Percentiles rank a stretch among this genome's conserved stretches.
Conservation (phyloP, 2,329 filamentous ascomycete species). For the Akanthomyces dipterigenus region DNA sequence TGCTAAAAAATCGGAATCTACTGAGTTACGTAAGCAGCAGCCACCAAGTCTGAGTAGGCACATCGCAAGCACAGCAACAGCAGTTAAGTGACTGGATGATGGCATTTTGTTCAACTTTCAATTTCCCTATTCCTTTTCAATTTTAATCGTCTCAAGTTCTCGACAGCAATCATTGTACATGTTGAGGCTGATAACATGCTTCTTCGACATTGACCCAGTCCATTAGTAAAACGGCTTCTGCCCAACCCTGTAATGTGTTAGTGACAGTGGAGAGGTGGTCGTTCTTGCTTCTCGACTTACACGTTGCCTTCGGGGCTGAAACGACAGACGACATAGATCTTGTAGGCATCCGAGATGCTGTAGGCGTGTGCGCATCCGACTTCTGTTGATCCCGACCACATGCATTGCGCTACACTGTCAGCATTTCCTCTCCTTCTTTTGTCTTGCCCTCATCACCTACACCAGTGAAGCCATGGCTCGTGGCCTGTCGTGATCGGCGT, state of each 20-base stretch:
- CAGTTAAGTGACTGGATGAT: background rate
- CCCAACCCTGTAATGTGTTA: slow-evolving; percentile 20
- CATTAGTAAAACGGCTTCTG: slow-evolving; percentile 21
- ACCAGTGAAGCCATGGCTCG: slow-evolving; percentile 31
- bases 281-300: slow-evolving; percentile 19
- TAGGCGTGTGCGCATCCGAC: slow-evolving; percentile 29
- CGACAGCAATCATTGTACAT: background rate
- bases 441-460: slow-evolving; percentile 18
- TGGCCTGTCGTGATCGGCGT: slow-evolving; percentile 25
- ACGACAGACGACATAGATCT: slow-evolving; percentile 28
- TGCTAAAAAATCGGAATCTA: slow-evolving; percentile 18
- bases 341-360: slow-evolving; percentile 25
- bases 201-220: background rate
- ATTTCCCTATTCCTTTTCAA: background rate
- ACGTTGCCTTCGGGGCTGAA: slow-evolving; percentile 29
- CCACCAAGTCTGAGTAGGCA: no score
- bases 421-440: background rate
- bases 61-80: background rate
- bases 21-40: slow-evolving; percentile 20
- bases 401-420: slow-evolving; percentile 27
- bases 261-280: background rate
- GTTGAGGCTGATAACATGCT: background rate
- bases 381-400: slow-evolving; percentile 28
- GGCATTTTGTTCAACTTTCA: background rate
- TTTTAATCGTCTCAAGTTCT: background rate